These are phyloP conservation scores for Dacryopinax spathularia DNA, from an alignment of 768 basidiomycete species.

Conservation along the genomic window DNA sequence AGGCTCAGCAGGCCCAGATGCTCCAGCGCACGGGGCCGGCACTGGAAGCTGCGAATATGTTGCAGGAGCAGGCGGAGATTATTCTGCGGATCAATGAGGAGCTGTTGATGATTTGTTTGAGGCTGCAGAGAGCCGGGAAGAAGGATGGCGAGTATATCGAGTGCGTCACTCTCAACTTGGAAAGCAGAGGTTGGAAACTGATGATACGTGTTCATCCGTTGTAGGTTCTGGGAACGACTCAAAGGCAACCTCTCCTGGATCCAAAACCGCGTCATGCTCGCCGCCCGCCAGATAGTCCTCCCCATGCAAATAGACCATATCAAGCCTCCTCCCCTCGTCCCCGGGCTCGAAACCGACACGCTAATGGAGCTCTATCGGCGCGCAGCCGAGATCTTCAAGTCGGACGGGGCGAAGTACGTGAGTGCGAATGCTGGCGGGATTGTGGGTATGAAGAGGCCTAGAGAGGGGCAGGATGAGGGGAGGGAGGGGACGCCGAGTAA, in stretches of 20 bases:
- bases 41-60: not conserved
- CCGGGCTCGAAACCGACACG: not conserved
- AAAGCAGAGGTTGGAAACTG: not conserved
- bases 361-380: not conserved
- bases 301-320: not conserved
- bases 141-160: not conserved
- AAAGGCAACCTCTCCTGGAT: not conserved
- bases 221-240: not conserved
- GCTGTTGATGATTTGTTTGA: not conserved
- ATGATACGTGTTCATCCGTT: not conserved
- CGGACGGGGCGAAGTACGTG: not conserved
- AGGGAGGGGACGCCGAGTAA: not conserved
- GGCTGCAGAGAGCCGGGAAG: not conserved
- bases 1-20: not conserved
- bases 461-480: not conserved
- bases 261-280: slow-evolving; percentile 1
- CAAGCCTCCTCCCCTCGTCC: not conserved
- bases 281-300: not conserved
- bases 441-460: not conserved
- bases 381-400: not conserved
- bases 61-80: not conserved
- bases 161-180: not conserved
- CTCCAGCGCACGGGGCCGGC: not conserved
- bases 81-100: not conserved
- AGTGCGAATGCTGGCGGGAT: not conserved